Conservation (phyloP, 305 asterid genomes). For the Fraxinus ornus region DNA sequence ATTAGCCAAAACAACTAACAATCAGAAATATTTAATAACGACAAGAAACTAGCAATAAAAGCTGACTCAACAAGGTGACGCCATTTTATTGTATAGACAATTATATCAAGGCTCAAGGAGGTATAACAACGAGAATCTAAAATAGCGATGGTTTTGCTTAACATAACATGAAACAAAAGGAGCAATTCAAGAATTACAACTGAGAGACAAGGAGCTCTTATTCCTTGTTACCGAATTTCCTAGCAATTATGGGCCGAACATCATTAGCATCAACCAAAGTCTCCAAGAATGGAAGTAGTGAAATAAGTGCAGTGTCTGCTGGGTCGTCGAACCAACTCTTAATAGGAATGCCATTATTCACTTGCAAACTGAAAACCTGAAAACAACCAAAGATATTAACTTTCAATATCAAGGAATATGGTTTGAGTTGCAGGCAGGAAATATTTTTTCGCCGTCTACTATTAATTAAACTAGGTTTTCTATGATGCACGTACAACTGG, state of each 20-base stretch:
- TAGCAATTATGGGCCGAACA: constrained; percentile 91
- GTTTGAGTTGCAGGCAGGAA: background rate
- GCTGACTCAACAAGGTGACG: constrained; percentile 38
- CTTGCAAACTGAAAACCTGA: constrained; percentile 96
- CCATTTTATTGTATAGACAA: constrained; percentile 35
- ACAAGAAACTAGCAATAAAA: constrained; percentile 30
- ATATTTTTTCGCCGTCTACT: background rate
- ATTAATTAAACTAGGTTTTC: background rate
- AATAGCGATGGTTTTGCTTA: constrained; percentile 31
- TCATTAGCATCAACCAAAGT: constrained; percentile 80
- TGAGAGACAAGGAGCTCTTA: constrained; percentile 69
- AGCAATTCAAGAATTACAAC: constrained; percentile 42
- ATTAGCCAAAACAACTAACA: constrained; percentile 46
- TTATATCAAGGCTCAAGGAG: constrained; percentile 51
- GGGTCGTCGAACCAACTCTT: constrained; percentile 96
- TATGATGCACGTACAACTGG: background rate
- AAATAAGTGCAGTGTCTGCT: constrained; percentile 68
- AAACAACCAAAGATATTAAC: constrained; percentile 21
- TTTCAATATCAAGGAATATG: constrained; percentile 25
- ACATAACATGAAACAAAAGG: constrained; percentile 28
- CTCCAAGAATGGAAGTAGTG: constrained; percentile 89
- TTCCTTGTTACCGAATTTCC: constrained; percentile 95
- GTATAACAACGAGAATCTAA: constrained; percentile 46
- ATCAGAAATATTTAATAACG: constrained; percentile 26
- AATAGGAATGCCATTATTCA: constrained; percentile 93